phyloP scores from a whole-genome alignment of 169 alveolate genomes.

The Plasmodium knowlesi region DNA sequence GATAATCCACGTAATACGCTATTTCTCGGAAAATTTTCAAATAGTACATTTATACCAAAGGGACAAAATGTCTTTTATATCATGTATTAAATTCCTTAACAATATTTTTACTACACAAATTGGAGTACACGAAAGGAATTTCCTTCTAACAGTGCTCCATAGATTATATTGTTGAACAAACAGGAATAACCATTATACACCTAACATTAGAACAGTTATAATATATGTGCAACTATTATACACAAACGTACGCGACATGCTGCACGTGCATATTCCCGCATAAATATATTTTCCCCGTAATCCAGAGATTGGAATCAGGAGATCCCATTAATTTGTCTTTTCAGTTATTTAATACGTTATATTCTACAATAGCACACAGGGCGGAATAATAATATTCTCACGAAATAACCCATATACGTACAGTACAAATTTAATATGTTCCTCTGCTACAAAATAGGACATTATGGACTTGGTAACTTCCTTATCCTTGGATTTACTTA shows the following conservation, averaged over 20 bases:
- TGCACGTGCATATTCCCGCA: background rate
- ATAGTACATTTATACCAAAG: background rate
- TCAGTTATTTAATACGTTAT: background rate
- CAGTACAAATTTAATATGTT: background rate
- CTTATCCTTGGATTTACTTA: background rate
- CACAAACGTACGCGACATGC: background rate
- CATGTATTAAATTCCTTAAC: background rate
- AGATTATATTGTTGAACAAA: background rate
- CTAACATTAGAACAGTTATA: background rate
- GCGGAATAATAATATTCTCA: background rate
- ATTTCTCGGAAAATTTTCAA: background rate
- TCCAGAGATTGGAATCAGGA: background rate
- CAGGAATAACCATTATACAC: background rate
- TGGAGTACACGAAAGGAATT: background rate
- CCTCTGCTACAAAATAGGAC: background rate
- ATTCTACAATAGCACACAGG: background rate
- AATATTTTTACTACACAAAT: background rate
- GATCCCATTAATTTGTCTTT: background rate
- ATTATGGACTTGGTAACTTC: background rate
- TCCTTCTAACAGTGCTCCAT: background rate
- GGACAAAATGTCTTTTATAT: background rate
- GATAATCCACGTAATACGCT: background rate
- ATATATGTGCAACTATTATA: background rate
- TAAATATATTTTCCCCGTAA: background rate
- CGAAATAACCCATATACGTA: background rate